A percentile compares a stretch with the other conserved stretches of the same genome.
These are phyloP conservation scores for Acaromyces ingoldii DNA, from an alignment of 1,284 basidiomycete genomes.

Conservation along the genomic window DNA sequence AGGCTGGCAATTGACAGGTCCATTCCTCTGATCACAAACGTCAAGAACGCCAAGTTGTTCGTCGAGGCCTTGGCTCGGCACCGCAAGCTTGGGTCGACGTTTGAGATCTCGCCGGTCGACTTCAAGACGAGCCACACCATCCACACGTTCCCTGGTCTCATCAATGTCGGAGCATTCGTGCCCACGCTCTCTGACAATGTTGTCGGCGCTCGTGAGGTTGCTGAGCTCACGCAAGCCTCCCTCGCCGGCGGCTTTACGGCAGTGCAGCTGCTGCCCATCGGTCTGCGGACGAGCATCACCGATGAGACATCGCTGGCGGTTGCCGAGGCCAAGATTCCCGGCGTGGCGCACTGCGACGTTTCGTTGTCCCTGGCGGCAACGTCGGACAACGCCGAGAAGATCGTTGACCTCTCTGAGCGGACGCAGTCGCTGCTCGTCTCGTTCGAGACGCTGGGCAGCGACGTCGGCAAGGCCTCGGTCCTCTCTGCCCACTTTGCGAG, in stretches of 20 bases:
- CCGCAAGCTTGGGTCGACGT: constrained; percentile 62
- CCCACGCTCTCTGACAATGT: constrained; percentile 62
- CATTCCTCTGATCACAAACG: constrained; percentile 93
- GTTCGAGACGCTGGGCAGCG: constrained; percentile 32
- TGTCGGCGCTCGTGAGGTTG: constrained; percentile 62
- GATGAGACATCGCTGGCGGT: constrained; percentile 29
- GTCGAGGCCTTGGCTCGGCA: constrained; percentile 80
- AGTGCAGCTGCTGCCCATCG: constrained; percentile 34
- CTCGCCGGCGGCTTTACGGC: constrained; percentile 46
- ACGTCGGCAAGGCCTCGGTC: constrained; percentile 48
- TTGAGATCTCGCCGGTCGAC: constrained; percentile 85
- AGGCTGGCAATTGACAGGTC: constrained; percentile 99
- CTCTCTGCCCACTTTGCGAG: constrained; percentile 82
- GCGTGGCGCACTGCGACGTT: constrained; percentile 41
- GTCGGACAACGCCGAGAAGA: constrained; percentile 24
- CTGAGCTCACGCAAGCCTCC: constrained; percentile 39
- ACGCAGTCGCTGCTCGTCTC: constrained; percentile 42
- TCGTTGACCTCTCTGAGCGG: constrained; percentile 35
- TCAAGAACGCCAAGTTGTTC: constrained; percentile 97
- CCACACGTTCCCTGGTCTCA: constrained; percentile 83
- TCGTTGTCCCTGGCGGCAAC: constrained; percentile 43
- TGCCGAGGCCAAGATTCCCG: constrained; percentile 42
- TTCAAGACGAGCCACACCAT: constrained; percentile 86
- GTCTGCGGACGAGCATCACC: constrained; percentile 20
- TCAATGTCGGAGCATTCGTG: constrained; percentile 85